Conservation (phyloP, 805 yeast genomes). For the Candida corydali region DNA sequence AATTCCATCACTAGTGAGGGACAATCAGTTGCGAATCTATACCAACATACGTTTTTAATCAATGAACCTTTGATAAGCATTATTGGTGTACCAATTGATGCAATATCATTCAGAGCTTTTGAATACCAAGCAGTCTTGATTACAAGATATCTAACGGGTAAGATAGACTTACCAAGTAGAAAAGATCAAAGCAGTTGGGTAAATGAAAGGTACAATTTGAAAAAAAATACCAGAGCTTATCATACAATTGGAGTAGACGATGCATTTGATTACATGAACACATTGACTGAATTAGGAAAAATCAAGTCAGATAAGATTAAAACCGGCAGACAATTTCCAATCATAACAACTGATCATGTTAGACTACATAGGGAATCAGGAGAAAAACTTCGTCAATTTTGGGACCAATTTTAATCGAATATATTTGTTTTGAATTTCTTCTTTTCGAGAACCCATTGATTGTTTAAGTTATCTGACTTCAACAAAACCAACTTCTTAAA, state of each 20-base stretch:
- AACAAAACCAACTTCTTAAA: background rate
- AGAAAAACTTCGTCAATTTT: constrained; percentile 14
- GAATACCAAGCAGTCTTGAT: constrained; percentile 63
- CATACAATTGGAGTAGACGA: constrained; percentile 33
- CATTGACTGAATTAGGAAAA: constrained; percentile 21
- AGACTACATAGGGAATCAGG: constrained; percentile 12
- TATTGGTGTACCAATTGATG: constrained; percentile 57
- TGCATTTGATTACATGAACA: constrained; percentile 22
- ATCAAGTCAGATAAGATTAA: constrained; percentile 10
- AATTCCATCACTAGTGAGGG: constrained; percentile 27
- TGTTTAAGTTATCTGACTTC: background rate
- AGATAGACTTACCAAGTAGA: constrained; percentile 45
- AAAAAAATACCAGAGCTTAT: constrained; percentile 37
- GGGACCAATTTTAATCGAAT: constrained; percentile 15
- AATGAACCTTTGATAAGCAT: constrained; percentile 63
- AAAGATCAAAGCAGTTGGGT: constrained; percentile 47
- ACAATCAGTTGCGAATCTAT: constrained; percentile 37
- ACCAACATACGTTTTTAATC: constrained; percentile 55
- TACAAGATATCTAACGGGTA: constrained; percentile 57
- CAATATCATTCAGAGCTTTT: constrained; percentile 58
- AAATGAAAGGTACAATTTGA: constrained; percentile 27
- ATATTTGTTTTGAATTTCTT: background rate
- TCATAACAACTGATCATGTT: constrained; percentile 14
- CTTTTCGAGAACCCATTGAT: constrained; percentile 3
- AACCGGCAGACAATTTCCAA: constrained; percentile 21